Base-by-base conservation (phyloP, 1,284 basidiomycete genomes). In the Trametes versicolor region DNA sequence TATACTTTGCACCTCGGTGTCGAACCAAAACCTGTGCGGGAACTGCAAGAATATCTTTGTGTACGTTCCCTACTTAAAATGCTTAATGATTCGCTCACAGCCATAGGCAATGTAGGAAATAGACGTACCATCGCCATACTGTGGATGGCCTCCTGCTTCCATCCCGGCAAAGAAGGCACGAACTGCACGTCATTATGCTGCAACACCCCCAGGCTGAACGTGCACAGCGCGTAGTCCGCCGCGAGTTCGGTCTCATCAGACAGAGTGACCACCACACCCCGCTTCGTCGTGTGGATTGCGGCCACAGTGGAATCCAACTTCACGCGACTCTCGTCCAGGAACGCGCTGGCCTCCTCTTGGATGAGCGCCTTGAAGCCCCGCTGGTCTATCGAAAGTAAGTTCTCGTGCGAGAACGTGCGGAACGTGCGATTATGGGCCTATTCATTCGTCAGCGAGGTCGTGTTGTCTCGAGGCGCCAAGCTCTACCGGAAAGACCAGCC, bases 31-130 rank as follows among this genome's bases (percentile, higher is more conserved):
- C 47, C 86, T 87, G 61, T 83, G 71, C 0, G 85, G 80, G 71
- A 91, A 92, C 65, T 87, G 82, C 50, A 91, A 70, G 75, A 91
- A 92, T 52, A 92, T 89, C 76, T 91, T 92, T 4, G 89, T 90
- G 71, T 89, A 92, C 2, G 84, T 88, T 1, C 81, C 82, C 83
- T 85, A 41, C 10, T 23, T 15, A 27, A 12, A 5, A 17, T n/a
- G n/a, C 52, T 19, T 23, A 39, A 17, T 54, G 13, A 10, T 9
- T 13, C 13, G 43, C 32, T 57, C 1, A 36, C 13, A 32, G 8
- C 9, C 6, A 21, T 15, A 6, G 19, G 39, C 4, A 21, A 13
- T 13, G n/a, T 13, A 21, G 4, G 48, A 15, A 21, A 34, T 10
- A 25, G 8, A 34, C 57, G 57, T 37, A 84, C 88, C 90, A 91